phyloP scores from a whole-genome alignment of 1,284 basidiomycete species.

The Ganoderma sinense region DNA sequence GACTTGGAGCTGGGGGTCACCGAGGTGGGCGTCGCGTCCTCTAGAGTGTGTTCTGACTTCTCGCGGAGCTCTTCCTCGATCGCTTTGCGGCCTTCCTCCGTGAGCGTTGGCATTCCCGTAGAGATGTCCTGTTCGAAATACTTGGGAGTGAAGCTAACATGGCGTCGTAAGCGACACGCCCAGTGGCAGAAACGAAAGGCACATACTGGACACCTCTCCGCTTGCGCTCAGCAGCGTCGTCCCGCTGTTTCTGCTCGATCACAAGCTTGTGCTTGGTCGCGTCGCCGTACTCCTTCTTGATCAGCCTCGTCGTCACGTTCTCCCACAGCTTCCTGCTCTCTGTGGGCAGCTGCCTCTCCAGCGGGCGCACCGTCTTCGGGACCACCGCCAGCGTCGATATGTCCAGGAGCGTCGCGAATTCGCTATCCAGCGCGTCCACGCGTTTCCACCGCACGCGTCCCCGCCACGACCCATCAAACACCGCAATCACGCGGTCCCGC shows the following conservation, averaged over 20 bases:
- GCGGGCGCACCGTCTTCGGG: conserved; percentile 85
- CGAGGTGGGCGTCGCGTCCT: conserved; percentile 36
- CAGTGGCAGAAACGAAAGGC: conserved; percentile 8
- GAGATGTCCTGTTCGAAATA: conserved; percentile 83
- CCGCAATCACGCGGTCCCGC: conserved; percentile 76
- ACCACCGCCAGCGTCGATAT: conserved; percentile 78
- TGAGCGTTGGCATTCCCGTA: conserved; percentile 80
- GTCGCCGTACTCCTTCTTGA: conserved; percentile 88
- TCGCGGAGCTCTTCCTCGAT: conserved; percentile 74
- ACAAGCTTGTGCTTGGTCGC: conserved; percentile 88
- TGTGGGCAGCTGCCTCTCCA: conserved; percentile 79
- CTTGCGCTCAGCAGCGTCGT: conserved; percentile 86
- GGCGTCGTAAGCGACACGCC: not conserved
- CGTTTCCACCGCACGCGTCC: conserved; percentile 84
- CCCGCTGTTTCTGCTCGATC: conserved; percentile 92
- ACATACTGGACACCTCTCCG: conserved; percentile 80
- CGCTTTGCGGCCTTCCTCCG: conserved; percentile 71
- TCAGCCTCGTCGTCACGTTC: conserved; percentile 78
- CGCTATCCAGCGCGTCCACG: conserved; percentile 51
- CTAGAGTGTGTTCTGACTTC: conserved; percentile 21
- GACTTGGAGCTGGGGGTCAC: not conserved
- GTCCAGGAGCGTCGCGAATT: conserved; percentile 80
- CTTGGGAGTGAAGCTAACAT: conserved; percentile 80
- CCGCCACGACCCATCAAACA: conserved; percentile 91
- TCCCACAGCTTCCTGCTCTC: conserved; percentile 95